These are phyloP conservation scores for Termitomyces sp. DNA, from an alignment of 768 basidiomycete species.

Conservation along the genomic window DNA sequence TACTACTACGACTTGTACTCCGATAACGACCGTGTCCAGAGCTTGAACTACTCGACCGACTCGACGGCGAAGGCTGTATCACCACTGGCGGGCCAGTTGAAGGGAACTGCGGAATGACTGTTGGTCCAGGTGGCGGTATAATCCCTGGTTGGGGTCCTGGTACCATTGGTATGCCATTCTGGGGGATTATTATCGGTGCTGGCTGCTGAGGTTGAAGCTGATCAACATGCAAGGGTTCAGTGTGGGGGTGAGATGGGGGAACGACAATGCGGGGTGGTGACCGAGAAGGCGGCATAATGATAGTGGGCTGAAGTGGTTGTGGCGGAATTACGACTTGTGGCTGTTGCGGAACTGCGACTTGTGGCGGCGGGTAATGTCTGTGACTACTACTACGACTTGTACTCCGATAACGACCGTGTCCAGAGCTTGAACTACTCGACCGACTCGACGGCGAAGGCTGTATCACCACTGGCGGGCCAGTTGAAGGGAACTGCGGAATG, in stretches of 20 bases:
- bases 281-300: not conserved
- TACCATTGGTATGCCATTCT: not conserved
- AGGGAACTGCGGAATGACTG: not conserved
- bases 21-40: not conserved
- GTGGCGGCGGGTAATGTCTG: not conserved
- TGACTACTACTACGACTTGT: not conserved
- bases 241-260: not conserved
- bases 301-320: not conserved
- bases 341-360: not conserved
- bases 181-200: constrained; percentile 8
- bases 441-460: not conserved
- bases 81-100: not conserved
- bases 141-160: not conserved
- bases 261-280: constrained; percentile 1
- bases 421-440: not conserved
- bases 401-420: not conserved
- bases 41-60: not conserved
- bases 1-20: not conserved
- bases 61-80: not conserved
- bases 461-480: not conserved
- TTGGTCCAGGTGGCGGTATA: not conserved
- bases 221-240: not conserved
- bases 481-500: not conserved
- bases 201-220: not conserved
- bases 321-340: not conserved